These are phyloP conservation scores for Penicillium cinerascens DNA, from an alignment of 495 filamentous ascomycete species.

Conservation along the genomic window DNA sequence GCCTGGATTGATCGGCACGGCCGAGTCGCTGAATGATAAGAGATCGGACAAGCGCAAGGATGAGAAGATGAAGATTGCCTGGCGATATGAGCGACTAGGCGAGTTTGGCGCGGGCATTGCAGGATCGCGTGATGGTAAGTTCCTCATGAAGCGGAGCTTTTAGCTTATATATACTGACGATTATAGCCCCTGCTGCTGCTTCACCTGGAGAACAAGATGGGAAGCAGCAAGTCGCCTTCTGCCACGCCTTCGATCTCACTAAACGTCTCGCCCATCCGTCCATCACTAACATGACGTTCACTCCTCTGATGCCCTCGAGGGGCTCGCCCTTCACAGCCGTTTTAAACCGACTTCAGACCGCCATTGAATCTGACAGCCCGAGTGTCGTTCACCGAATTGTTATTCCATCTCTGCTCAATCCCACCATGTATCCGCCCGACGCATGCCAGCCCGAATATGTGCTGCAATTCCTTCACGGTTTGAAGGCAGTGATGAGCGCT, in stretches of 20 bases:
- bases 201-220: constrained; percentile 26
- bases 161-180: constrained; percentile 15
- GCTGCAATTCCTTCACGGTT: constrained; percentile 77
- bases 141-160: constrained; percentile 1
- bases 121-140: constrained; percentile 51
- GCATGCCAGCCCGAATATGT: constrained; percentile 65
- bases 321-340: constrained; percentile 64
- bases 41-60: constrained; percentile 37
- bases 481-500: constrained; percentile 69
- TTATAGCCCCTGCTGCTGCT: constrained; percentile 18
- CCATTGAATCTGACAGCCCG: constrained; percentile 55
- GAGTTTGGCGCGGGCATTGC: constrained; percentile 54
- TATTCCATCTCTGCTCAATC: constrained; percentile 79
- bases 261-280: constrained; percentile 68
- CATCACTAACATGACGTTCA: constrained; percentile 54
- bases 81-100: constrained; percentile 88
- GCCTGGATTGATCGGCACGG: constrained; percentile 63
- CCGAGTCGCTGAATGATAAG: constrained; percentile 43
- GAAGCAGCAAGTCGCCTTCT: constrained; percentile 54
- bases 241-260: constrained; percentile 85
- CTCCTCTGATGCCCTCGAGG: constrained; percentile 48
- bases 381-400: constrained; percentile 74
- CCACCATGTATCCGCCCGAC: constrained; percentile 69
- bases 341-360: constrained; percentile 54
- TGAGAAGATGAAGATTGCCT: constrained; percentile 97